Percentiles rank a stretch among this genome's conserved stretches.
These are phyloP conservation scores for Aspergillus caelatus DNA, from an alignment of 2,329 filamentous ascomycete species.

Conservation along the genomic window DNA sequence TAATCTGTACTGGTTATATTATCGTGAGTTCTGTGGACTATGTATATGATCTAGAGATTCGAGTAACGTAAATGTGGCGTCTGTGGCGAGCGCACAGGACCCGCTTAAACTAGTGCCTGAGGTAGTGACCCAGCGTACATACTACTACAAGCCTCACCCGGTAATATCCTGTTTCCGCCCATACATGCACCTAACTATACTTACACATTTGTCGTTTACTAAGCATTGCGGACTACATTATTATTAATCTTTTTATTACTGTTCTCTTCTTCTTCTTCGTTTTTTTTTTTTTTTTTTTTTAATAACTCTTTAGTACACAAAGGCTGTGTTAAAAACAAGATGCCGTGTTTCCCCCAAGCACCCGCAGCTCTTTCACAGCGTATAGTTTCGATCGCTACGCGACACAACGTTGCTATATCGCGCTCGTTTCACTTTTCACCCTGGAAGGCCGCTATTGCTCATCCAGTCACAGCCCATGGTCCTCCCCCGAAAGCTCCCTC, in stretches of 20 bases:
- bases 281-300: not conserved
- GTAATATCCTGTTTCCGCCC: not conserved
- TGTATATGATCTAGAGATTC: too few species aligned
- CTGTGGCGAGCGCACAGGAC: not conserved
- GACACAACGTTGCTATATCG: slow-evolving; percentile 19
- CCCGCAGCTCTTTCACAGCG: slow-evolving; percentile 23
- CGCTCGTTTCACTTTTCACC: slow-evolving; percentile 40
- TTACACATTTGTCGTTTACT: not conserved
- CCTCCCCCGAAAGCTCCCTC: slow-evolving; percentile 62
- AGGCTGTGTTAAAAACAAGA: slow-evolving; percentile 13
- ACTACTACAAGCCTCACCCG: not conserved
- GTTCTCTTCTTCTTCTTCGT: too few species aligned
- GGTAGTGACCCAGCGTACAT: not conserved
- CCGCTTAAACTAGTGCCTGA: not conserved
- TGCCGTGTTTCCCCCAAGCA: slow-evolving; percentile 27
- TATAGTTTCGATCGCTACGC: slow-evolving; percentile 18
- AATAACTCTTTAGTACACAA: not conserved
- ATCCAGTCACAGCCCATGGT: slow-evolving; percentile 61
- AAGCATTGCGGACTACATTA: not conserved
- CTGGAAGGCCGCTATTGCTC: slow-evolving; percentile 54
- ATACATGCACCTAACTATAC: not conserved
- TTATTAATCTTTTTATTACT: too few species aligned
- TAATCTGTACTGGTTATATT: not conserved
- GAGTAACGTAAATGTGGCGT: not conserved
- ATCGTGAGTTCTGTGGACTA: too few species aligned